Conservation (phyloP, 2,329 filamentous ascomycete species). For the Aspergillus niger region DNA sequence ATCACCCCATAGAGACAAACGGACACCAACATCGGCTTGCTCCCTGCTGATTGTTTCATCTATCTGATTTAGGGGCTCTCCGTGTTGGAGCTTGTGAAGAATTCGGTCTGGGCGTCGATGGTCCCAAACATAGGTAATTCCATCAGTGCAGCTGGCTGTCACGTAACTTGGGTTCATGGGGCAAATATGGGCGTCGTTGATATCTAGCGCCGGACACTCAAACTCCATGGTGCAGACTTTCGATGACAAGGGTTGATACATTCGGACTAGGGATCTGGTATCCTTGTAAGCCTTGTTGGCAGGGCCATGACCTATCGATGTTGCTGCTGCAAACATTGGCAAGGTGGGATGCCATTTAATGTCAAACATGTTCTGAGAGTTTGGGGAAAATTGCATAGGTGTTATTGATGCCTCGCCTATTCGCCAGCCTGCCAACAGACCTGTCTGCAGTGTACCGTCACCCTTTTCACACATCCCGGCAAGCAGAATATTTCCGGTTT, state of each 20-base stretch:
- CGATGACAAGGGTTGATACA: constrained; percentile 50
- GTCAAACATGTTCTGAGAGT: constrained; percentile 60
- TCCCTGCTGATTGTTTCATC: constrained; percentile 46
- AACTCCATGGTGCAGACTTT: constrained; percentile 47
- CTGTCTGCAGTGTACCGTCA: constrained; percentile 43
- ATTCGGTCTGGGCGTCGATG: constrained; percentile 48
- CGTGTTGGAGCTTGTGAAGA: constrained; percentile 56
- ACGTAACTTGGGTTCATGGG: constrained; percentile 50
- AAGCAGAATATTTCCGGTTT: constrained; percentile 50
- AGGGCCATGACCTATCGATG: constrained; percentile 40
- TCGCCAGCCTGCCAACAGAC: constrained; percentile 59
- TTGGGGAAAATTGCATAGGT: constrained; percentile 46
- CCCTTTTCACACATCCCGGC: constrained; percentile 56
- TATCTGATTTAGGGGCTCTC: constrained; percentile 52
- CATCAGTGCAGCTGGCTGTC: constrained; percentile 62
- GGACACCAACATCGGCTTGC: constrained; percentile 59
- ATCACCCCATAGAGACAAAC: constrained; percentile 60
- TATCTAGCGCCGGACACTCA: constrained; percentile 61
- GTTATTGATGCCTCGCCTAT: constrained; percentile 41
- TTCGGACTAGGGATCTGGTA: constrained; percentile 53
- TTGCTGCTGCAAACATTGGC: constrained; percentile 56
- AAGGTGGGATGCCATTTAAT: constrained; percentile 57
- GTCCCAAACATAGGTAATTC: constrained; percentile 64
- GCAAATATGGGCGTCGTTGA: constrained; percentile 61
- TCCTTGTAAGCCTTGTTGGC: constrained; percentile 38